A percentile compares a stretch with the other conserved stretches of the same genome.
Conservation (phyloP, 257 asterid genomes). For the Solanum tarapatanum region DNA sequence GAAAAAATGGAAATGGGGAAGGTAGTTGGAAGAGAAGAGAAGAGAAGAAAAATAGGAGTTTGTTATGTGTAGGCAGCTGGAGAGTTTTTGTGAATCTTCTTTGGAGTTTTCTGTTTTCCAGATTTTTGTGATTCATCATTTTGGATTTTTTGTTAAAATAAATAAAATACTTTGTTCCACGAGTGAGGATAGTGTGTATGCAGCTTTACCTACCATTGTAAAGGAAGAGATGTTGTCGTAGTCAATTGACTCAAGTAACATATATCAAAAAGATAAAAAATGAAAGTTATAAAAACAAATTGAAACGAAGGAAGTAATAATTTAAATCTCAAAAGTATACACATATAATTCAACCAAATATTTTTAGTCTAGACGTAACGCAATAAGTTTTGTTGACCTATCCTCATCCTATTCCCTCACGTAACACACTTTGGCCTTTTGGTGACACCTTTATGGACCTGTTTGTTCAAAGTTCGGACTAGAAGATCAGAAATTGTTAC, state of each 20-base stretch:
- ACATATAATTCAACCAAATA: background rate
- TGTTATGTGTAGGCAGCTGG: background rate
- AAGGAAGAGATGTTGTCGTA: no score
- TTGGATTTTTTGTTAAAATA: background rate
- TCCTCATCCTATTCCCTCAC: background rate
- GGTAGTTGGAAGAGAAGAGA: background rate
- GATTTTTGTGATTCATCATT: conserved; percentile 14
- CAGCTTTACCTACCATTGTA: no score
- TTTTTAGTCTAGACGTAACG: background rate
- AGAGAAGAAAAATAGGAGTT: background rate
- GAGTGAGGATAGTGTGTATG: no score
- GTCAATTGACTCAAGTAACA: no score
- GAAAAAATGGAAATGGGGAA: background rate
- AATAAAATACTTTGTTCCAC: background rate
- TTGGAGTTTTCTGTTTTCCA: background rate
- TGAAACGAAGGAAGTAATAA: no score
- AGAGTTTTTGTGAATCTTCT: background rate
- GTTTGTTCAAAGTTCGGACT: background rate
- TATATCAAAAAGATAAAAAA: no score
- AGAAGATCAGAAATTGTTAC: background rate
- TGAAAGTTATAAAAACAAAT: no score
- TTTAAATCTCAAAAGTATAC: no score
- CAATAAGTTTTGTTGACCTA: background rate
- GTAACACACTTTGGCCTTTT: background rate
- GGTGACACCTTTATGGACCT: background rate